Conservation (phyloP, 2,329 filamentous ascomycete genomes). For the Seiridium unicorne region DNA sequence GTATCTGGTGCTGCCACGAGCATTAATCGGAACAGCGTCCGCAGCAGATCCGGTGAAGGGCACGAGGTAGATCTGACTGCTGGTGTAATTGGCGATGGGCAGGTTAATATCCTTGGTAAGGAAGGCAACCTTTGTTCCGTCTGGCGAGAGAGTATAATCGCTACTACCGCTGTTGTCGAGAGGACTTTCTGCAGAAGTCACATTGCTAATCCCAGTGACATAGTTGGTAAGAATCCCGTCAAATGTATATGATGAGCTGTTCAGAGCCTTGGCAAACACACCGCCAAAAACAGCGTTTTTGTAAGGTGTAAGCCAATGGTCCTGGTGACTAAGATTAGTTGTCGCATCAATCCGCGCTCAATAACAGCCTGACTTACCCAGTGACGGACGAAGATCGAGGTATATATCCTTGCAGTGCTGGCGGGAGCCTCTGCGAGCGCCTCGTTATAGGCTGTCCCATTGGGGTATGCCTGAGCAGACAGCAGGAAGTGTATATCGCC, state of each 20-base stretch:
- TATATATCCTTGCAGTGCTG: conserved; percentile 55
- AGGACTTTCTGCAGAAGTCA: conserved; percentile 39
- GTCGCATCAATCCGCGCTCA: no score
- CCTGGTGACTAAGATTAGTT: conserved; percentile 20
- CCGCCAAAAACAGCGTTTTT: conserved; percentile 61
- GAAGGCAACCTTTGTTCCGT: conserved; percentile 48
- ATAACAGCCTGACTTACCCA: conserved; percentile 35
- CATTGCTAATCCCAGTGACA: conserved; percentile 30
- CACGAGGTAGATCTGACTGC: conserved; percentile 31
- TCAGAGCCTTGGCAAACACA: conserved; percentile 34
- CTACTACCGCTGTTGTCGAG: conserved; percentile 52
- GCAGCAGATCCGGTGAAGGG: conserved; percentile 27
- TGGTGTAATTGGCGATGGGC: conserved; percentile 53
- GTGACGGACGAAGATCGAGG: conserved; percentile 56
- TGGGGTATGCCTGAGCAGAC: conserved; percentile 51
- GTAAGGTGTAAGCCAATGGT: conserved; percentile 51
- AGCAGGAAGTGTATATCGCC: conserved; percentile 36
- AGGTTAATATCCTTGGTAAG: conserved; percentile 54
- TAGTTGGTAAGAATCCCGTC: conserved; percentile 31
- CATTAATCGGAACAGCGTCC: conserved; percentile 31
- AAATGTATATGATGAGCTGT: conserved; percentile 23
- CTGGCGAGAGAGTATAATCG: conserved; percentile 56
- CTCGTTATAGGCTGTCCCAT: conserved; percentile 58
- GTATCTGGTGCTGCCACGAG: conserved; percentile 27
- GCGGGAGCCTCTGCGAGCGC: conserved; percentile 41